phyloP scores from a whole-genome alignment of 768 basidiomycete species.

The Kwoniella europaea region DNA sequence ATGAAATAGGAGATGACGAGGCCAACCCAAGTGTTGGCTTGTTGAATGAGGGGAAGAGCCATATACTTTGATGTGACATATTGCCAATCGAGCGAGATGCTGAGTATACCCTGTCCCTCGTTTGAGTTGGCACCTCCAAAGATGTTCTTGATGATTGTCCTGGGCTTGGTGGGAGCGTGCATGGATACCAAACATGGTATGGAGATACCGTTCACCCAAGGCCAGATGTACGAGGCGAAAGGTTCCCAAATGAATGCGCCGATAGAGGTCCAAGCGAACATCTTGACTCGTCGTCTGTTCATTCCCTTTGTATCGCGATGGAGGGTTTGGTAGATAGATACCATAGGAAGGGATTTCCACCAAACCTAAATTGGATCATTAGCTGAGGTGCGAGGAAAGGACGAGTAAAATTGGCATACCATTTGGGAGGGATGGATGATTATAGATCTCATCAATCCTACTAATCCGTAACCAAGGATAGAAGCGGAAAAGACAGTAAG shows the following conservation, averaged over 20 bases:
- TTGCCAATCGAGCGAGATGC: conserved; percentile 3
- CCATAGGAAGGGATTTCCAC: background rate
- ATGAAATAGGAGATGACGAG: conserved; percentile 65
- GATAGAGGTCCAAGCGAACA: conserved; percentile 1
- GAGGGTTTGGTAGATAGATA: background rate
- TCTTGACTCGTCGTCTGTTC: background rate
- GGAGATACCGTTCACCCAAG: conserved; percentile 4
- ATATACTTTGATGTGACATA: background rate
- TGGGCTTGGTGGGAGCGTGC: background rate
- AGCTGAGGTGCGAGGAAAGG: background rate
- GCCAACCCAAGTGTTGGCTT: conserved; percentile 69
- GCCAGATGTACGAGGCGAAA: background rate
- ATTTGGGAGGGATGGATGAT: background rate
- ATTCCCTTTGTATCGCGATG: background rate
- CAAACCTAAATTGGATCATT: background rate
- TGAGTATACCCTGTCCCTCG: conserved; percentile 6
- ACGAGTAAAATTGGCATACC: background rate
- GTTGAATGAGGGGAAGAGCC: conserved; percentile 1
- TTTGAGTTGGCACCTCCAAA: background rate
- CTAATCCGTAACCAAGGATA: background rate
- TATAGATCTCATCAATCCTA: background rate
- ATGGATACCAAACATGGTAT: conserved; percentile 1
- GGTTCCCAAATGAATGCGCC: background rate
- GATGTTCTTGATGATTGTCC: background rate
- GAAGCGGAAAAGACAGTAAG: conserved; percentile 1